Conservation (phyloP, 257 asterid species). For the Solanum ossicruentum region DNA sequence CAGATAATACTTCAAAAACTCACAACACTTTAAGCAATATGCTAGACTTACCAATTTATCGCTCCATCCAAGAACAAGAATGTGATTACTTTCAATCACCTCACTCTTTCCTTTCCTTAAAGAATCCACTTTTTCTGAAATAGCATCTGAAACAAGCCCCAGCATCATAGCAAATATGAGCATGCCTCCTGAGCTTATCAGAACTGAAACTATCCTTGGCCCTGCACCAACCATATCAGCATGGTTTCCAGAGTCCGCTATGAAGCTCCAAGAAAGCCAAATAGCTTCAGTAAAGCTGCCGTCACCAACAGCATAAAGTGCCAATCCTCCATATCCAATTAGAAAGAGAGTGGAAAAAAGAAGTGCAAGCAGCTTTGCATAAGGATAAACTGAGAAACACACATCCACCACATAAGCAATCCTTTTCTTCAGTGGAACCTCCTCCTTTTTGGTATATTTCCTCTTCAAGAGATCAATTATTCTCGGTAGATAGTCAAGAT, state of each 20-base stretch:
- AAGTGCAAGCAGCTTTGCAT: slow-evolving; percentile 93
- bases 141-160: slow-evolving; percentile 98
- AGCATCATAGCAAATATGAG: slow-evolving; percentile 99
- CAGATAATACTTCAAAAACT: not conserved
- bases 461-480: slow-evolving; percentile 36
- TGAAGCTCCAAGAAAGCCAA: slow-evolving; percentile 95
- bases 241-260: slow-evolving; percentile 95
- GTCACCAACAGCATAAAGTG: slow-evolving; percentile 86
- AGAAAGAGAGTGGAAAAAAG: slow-evolving; percentile 90
- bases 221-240: slow-evolving; percentile 88
- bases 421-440: slow-evolving; percentile 79
- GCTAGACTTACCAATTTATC: slow-evolving; percentile 73
- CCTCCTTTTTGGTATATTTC: slow-evolving; percentile 49
- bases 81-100: slow-evolving; percentile 86
- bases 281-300: slow-evolving; percentile 84
- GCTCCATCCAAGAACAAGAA: slow-evolving; percentile 98
- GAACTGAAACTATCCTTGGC: slow-evolving; percentile 85
- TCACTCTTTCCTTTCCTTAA: slow-evolving; percentile 96
- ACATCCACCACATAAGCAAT: slow-evolving; percentile 86
- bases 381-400: slow-evolving; percentile 90
- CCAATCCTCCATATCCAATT: slow-evolving; percentile 90
- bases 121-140: slow-evolving; percentile 94
- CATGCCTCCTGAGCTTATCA: slow-evolving; percentile 95
- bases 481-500: slow-evolving; percentile 61
- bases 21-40: not conserved